phyloP scores from a whole-genome alignment of 495 filamentous ascomycete genomes.

The Bacidia gigantensis region DNA sequence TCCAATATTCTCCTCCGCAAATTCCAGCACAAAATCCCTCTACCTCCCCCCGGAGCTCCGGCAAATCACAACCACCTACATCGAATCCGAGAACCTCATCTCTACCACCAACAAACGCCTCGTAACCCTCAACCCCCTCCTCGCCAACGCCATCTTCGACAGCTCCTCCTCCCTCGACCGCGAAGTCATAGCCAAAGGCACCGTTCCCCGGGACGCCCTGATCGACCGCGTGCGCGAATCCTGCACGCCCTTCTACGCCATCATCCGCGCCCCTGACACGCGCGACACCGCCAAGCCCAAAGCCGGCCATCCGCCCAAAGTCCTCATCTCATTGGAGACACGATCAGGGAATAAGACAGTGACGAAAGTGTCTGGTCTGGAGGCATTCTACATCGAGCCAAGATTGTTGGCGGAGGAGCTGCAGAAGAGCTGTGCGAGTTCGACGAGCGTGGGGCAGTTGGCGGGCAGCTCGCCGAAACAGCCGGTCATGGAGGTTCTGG shows the following conservation, averaged over 20 bases:
- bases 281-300: constrained; percentile 45
- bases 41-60: constrained; percentile 41
- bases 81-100: constrained; percentile 32
- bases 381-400: constrained; percentile 49
- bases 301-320: constrained; percentile 45
- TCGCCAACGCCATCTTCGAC: constrained; percentile 48
- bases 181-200: constrained; percentile 43
- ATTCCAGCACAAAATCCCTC: constrained; percentile 19
- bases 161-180: constrained; percentile 34
- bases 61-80: constrained; percentile 35
- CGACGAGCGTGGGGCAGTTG: constrained; percentile 50
- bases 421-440: constrained; percentile 57
- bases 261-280: constrained; percentile 41
- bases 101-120: constrained; percentile 48
- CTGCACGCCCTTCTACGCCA: constrained; percentile 38
- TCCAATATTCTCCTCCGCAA: constrained; percentile 39
- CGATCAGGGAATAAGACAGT: constrained; percentile 56
- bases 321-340: constrained; percentile 45
- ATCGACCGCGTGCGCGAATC: constrained; percentile 43
- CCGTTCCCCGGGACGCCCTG: constrained; percentile 48
- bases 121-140: constrained; percentile 46
- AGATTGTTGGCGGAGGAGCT: constrained; percentile 52
- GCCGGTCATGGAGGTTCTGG: constrained; percentile 55
- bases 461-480: constrained; percentile 44
- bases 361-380: constrained; percentile 49